These are phyloP conservation scores for Aspergillus nidulans DNA, from an alignment of 495 filamentous ascomycete species.

Conservation along the genomic window DNA sequence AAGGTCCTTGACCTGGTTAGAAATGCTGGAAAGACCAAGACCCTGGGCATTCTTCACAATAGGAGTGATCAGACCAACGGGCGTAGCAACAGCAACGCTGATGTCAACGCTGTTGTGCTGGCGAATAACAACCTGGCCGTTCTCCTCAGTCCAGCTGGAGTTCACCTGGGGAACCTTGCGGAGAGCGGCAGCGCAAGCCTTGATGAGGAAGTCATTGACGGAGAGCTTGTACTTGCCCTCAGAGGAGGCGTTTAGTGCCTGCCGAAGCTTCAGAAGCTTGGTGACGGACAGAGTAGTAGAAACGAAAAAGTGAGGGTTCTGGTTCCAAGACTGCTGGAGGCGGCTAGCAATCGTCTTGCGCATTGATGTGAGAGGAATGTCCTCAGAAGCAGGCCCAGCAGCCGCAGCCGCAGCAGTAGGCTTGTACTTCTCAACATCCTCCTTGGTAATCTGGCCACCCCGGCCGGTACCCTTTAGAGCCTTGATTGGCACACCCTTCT, in stretches of 20 bases:
- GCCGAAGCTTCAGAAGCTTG: conserved; percentile 93
- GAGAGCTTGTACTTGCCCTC: conserved; percentile 97
- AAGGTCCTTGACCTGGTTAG: conserved; percentile 83
- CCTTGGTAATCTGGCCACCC: conserved; percentile 82
- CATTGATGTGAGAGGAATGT: conserved; percentile 84
- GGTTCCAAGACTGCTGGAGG: conserved; percentile 78
- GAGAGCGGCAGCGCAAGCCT: conserved; percentile 83
- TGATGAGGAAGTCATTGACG: conserved; percentile 99
- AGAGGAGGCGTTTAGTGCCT: conserved; percentile 81
- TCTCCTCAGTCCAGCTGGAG: conserved; percentile 81
- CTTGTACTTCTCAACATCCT: conserved; percentile 85
- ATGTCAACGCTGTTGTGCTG: conserved; percentile 91
- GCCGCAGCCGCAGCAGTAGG: conserved; percentile 46
- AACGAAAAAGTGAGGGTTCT: conserved; percentile 99
- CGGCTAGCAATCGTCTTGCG: conserved; percentile 95
- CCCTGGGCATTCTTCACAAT: conserved; percentile 85
- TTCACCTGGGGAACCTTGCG: conserved; percentile 94
- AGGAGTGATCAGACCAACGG: conserved; percentile 92
- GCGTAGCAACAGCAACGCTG: conserved; percentile 89
- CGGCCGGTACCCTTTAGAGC: conserved; percentile 84
- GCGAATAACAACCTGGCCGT: conserved; percentile 75
- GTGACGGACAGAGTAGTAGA: conserved; percentile 78
- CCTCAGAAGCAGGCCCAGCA: conserved; percentile 67
- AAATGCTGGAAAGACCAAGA: conserved; percentile 83
- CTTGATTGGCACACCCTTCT: conserved; percentile 77